These are phyloP conservation scores for Penicillium vulpinum DNA, from an alignment of 2,329 filamentous ascomycete genomes.

Conservation along the genomic window DNA sequence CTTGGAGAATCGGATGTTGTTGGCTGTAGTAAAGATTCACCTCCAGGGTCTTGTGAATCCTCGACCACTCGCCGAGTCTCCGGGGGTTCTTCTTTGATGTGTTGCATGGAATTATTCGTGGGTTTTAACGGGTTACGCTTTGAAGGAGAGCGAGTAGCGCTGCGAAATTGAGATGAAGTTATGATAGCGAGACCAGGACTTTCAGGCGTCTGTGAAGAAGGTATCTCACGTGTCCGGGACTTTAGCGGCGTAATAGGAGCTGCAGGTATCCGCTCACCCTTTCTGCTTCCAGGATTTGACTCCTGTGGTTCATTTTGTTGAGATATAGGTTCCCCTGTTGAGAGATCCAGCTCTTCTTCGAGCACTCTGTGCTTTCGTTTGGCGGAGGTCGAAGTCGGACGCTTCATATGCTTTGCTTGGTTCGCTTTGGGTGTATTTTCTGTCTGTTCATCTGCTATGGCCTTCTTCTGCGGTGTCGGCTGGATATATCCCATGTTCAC, in stretches of 20 bases:
- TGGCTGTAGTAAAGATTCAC: conserved; percentile 1
- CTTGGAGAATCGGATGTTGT: conserved; percentile 2
- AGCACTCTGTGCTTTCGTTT: conserved; percentile 16
- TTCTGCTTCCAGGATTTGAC: background rate
- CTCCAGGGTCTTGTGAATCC: conserved; percentile 5
- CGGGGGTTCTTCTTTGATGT: conserved; percentile 25
- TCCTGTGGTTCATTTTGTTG: conserved; percentile 10
- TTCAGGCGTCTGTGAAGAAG: conserved; percentile 47
- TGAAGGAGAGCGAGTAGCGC: conserved; percentile 30
- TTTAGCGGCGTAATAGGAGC: conserved; percentile 38
- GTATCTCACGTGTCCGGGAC: conserved; percentile 34
- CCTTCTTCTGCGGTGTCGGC: conserved; percentile 20
- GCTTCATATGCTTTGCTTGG: background rate
- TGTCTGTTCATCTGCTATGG: background rate
- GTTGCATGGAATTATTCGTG: background rate
- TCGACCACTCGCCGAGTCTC: background rate
- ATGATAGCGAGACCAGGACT: conserved; percentile 41
- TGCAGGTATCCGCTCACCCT: background rate
- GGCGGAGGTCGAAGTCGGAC: background rate
- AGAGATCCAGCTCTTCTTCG: conserved; percentile 24
- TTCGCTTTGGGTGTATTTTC: background rate
- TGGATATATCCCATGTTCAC: conserved; percentile 36
- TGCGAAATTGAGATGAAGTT: conserved; percentile 36
- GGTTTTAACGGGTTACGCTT: conserved; percentile 14
- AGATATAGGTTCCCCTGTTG: conserved; percentile 23